phyloP scores from a whole-genome alignment of 2,329 filamentous ascomycete genomes.

The Lachnellula arida region DNA sequence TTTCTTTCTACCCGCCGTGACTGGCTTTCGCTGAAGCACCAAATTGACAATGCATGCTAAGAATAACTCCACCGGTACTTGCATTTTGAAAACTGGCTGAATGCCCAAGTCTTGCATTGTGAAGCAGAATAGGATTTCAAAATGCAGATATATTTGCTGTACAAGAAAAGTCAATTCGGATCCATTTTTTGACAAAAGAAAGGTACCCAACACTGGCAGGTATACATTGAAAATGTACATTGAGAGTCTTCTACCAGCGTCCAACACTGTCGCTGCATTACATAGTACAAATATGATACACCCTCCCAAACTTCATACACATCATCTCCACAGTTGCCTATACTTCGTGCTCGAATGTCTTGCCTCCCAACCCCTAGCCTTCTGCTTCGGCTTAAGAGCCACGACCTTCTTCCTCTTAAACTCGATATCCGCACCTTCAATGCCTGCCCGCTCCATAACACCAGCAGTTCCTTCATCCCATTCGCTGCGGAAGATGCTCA shows the following conservation, averaged over 20 bases:
- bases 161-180: too few relatives aligned
- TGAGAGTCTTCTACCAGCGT: not conserved
- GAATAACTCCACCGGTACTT: too few relatives aligned
- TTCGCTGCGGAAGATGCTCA: slow-evolving; percentile 78
- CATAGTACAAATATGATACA: not conserved
- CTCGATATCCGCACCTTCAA: slow-evolving; percentile 75
- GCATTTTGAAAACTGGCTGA: too few relatives aligned
- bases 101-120: too few relatives aligned
- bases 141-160: too few relatives aligned
- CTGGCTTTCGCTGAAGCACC: too few relatives aligned
- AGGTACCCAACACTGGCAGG: not conserved
- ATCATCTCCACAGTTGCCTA: slow-evolving; percentile 42
- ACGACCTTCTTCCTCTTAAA: slow-evolving; percentile 76
- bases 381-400: slow-evolving; percentile 57
- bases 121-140: too few relatives aligned
- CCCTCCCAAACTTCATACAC: not conserved
- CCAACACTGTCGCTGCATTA: not conserved
- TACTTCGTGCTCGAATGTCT: slow-evolving; percentile 62
- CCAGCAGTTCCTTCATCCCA: slow-evolving; percentile 87
- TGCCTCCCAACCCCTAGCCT: slow-evolving; percentile 61
- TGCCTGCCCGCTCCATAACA: slow-evolving; percentile 76
- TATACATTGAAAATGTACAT: not conserved
- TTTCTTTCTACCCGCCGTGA: too few relatives aligned
- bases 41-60: too few relatives aligned
- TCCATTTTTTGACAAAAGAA: too few relatives aligned